These are phyloP conservation scores for Mariannaea sp. DNA, from an alignment of 2,329 filamentous ascomycete species.

Conservation along the genomic window DNA sequence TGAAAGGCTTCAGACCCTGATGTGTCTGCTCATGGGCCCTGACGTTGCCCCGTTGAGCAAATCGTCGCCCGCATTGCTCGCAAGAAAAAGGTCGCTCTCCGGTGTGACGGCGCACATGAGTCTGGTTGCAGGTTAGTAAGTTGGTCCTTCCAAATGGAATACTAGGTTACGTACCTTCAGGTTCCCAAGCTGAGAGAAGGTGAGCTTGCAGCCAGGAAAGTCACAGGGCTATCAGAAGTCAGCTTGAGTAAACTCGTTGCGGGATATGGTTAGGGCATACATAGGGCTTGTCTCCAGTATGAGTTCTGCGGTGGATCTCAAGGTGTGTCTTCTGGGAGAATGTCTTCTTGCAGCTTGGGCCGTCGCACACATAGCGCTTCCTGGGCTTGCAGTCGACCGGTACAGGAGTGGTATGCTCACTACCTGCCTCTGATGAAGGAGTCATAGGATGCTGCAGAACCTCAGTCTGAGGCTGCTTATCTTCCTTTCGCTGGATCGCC, in stretches of 20 bases:
- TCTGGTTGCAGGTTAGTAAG: constrained; percentile 53
- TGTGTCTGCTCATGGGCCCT: constrained; percentile 84
- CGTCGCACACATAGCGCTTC: constrained; percentile 75
- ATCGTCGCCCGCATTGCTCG: constrained; percentile 77
- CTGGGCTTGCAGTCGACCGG: constrained; percentile 38
- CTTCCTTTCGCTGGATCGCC: constrained; percentile 74
- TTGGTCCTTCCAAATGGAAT: not conserved
- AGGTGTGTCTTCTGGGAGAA: constrained; percentile 94
- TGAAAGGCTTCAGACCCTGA: constrained; percentile 75
- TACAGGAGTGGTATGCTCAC: constrained; percentile 31
- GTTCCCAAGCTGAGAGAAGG: constrained; percentile 90
- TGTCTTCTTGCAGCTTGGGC: constrained; percentile 75
- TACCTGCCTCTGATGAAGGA: constrained; percentile 30
- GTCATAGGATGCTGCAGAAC: constrained; percentile 35
- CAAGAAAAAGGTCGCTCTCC: constrained; percentile 86
- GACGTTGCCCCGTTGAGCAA: constrained; percentile 85
- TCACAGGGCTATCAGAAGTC: constrained; percentile 64
- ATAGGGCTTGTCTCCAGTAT: constrained; percentile 90
- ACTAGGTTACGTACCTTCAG: constrained; percentile 66
- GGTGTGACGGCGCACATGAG: constrained; percentile 85
- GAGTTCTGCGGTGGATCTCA: constrained; percentile 84
- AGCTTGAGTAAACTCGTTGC: constrained; percentile 23
- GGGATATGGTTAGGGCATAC: constrained; percentile 57
- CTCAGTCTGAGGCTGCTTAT: constrained; percentile 37
- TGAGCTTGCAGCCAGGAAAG: constrained; percentile 72